Evolutionary conservation across 2,329 filamentous ascomycete species (phyloP).

Genomic region (Penicillium corylophilum): DNA sequence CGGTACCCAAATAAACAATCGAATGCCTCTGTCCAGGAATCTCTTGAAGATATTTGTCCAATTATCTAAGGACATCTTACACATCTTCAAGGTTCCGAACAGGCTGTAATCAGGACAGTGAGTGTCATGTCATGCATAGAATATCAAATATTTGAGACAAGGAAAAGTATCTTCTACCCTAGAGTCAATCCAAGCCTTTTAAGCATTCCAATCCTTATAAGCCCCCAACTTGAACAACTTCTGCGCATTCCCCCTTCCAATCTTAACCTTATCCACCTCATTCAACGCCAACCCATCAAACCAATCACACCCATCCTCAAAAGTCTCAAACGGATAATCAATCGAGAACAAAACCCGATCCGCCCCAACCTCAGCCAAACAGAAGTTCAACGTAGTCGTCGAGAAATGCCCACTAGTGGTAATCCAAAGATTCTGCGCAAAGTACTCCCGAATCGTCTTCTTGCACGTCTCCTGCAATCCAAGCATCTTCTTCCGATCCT

Average conservation of each 20-base stretch:
- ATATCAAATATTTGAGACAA: no score
- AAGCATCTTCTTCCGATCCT: constrained; percentile 39
- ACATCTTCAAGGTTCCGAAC: no score
- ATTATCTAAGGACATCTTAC: no score
- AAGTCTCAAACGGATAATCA: constrained; percentile 44
- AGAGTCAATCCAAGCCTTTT: no score
- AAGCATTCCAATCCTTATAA: constrained; percentile 29
- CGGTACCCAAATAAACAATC: no score
- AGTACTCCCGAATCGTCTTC: constrained; percentile 47
- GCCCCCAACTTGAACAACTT: constrained; percentile 39
- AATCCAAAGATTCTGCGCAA: constrained; percentile 44
- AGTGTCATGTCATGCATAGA: no score
- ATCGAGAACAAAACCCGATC: constrained; percentile 44
- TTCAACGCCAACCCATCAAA: constrained; percentile 44
- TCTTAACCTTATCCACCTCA: constrained; percentile 38
- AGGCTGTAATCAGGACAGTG: no score
- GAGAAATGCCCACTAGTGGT: constrained; percentile 45
- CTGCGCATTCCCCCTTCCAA: constrained; percentile 50
- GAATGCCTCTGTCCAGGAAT: no score
- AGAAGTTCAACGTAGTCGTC: constrained; percentile 41
- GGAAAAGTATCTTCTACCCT: no score
- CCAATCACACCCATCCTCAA: constrained; percentile 45
- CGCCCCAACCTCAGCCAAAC: constrained; percentile 39
- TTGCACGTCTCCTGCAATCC: constrained; percentile 41
- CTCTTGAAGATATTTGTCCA: no score